Evolutionary conservation across 2,329 filamentous ascomycete genomes (phyloP).

Genomic region (Penicillium sp.): DNA sequence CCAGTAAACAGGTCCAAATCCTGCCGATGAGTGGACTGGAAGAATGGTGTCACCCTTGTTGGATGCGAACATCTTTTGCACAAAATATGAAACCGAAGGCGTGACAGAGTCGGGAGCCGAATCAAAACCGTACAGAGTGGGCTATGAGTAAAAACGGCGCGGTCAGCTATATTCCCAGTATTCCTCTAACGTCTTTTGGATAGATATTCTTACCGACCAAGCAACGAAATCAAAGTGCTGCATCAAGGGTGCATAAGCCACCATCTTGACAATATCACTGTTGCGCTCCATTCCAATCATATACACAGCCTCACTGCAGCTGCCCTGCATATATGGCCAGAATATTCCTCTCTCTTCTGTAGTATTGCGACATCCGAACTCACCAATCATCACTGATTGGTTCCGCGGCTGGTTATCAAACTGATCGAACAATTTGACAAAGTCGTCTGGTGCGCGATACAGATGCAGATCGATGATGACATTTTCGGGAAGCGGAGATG

Average conservation of each 20-base stretch:
- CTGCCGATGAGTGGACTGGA: constrained; percentile 25
- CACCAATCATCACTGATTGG: constrained; percentile 32
- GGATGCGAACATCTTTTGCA: constrained; percentile 37
- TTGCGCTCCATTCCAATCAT: constrained; percentile 54
- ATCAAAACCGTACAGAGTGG: constrained; percentile 35
- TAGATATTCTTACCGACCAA: constrained; percentile 32
- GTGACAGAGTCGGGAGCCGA: constrained; percentile 30
- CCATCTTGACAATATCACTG: constrained; percentile 38
- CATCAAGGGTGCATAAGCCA: constrained; percentile 37
- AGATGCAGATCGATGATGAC: constrained; percentile 52
- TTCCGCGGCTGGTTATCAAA: constrained; percentile 53
- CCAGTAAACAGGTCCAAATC: constrained; percentile 38
- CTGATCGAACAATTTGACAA: constrained; percentile 51
- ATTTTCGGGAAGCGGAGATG: constrained; percentile 31
- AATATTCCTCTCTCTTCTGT: constrained; percentile 16
- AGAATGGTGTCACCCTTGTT: constrained; percentile 33
- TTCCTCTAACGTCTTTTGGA: neutral
- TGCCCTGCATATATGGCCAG: constrained; percentile 43
- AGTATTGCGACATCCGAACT: constrained; percentile 31
- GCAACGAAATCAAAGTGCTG: constrained; percentile 36
- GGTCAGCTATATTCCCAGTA: neutral
- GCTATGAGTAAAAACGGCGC: constrained; percentile 12
- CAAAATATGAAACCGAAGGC: constrained; percentile 36
- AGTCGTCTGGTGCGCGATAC: constrained; percentile 51
- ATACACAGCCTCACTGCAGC: constrained; percentile 63